Base-by-base conservation (phyloP, 2,329 filamentous ascomycete genomes). In the Ascosphaera acerosa region DNA sequence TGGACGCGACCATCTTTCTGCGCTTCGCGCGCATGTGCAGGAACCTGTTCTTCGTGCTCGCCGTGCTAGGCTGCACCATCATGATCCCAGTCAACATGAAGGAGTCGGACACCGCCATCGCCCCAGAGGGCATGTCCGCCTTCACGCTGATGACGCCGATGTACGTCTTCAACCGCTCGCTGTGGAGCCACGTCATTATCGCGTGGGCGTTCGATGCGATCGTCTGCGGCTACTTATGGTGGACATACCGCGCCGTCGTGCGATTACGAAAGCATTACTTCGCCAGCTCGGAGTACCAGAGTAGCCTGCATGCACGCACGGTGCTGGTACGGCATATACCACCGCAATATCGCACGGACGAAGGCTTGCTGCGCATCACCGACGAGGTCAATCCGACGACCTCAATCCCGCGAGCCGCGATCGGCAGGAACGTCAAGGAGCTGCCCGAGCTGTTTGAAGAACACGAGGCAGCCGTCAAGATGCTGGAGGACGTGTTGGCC, bases 1-100 rank as follows among this genome's bases (percentile, higher is more conserved):
- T 97, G 57, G 87, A 97, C 52, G 87, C 82, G 6, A 75, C 76
- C 6, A 57, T 97, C 30, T 94, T 97, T 49, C 58, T 97, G 40
- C 72, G 84, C 32, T 82, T 92, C 44, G 67, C 72, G 31, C 65
- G 71, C 40, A 94, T 97, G 87, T 77, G 77, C 46, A 71, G 87
- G 36, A 87, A 91, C 48, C 76, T 94, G 38, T 91, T 94, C 47
- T 46, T 76, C 17, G 54, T 66, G 5, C 54, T 92, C 33, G 64
- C 70, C 17, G 38, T 90, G 4, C 50, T 89, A 18, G 80, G 76
- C 12, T 73, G 77, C 40, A 61, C 59, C 32, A 66, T 94, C 36
- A 61, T 92, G 38, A 70, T 92, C 23, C 87, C 87, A 0, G 56
- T 89, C 43, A 84, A 91, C 45, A 52, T 77, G 36, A 54, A 56